Conservation (phyloP, 352 stramenopile species). For the Phytophthora pini region DNA sequence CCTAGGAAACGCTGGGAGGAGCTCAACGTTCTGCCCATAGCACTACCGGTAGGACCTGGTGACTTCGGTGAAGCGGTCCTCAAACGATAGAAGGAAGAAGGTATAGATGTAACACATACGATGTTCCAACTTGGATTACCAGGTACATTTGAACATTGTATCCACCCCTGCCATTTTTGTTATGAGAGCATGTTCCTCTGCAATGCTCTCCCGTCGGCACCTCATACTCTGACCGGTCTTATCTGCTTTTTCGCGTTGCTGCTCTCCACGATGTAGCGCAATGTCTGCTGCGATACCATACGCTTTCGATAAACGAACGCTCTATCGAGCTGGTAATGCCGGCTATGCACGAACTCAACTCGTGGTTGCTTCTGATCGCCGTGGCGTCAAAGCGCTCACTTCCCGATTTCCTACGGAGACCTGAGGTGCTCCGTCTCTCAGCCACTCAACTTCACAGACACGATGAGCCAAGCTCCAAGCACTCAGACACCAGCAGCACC, state of each 20-base stretch:
- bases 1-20: no score
- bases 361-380: not conserved
- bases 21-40: no score
- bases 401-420: constrained; percentile 22
- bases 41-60: no score
- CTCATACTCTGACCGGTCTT: constrained; percentile 2
- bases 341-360: not conserved
- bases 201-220: not conserved
- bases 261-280: not conserved
- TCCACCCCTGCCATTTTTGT: not conserved
- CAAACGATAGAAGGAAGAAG: not conserved
- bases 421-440: constrained; percentile 15
- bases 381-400: constrained; percentile 11
- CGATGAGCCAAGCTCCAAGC: constrained; percentile 27
- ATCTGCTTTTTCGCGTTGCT: constrained; percentile 2
- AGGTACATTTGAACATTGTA: no score
- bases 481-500: constrained; percentile 22
- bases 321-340: constrained; percentile 1
- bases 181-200: not conserved
- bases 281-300: constrained; percentile 12
- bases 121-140: no score
- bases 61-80: no score
- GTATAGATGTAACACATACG: not conserved
- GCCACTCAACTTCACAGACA: not conserved
- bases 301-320: constrained; percentile 7